Conservation (phyloP, 2,329 filamentous ascomycete genomes). For the Cryoendolithus antarcticus region DNA sequence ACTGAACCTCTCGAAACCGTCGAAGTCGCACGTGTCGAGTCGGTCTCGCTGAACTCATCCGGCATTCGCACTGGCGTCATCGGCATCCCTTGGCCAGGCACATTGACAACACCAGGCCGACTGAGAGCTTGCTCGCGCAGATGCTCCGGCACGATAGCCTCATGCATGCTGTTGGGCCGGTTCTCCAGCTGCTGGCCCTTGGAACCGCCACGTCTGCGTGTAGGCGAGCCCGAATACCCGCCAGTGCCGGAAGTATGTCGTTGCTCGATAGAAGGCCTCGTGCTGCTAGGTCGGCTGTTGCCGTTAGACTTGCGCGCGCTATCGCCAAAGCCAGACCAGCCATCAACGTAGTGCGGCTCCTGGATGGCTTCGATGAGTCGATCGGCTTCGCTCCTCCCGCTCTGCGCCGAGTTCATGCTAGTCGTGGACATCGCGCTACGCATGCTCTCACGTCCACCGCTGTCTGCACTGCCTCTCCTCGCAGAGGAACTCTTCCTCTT, state of each 20-base stretch:
- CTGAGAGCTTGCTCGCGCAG: constrained; percentile 32
- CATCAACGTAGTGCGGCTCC: constrained; percentile 36
- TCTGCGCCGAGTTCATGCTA: constrained; percentile 21
- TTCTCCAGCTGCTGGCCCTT: constrained; percentile 6
- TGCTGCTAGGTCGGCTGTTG: constrained; percentile 6
- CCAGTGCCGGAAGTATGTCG: constrained; percentile 14
- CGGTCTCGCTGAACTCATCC: constrained; percentile 23
- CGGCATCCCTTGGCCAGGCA: constrained; percentile 29
- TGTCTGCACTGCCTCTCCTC: no score
- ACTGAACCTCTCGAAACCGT: no score
- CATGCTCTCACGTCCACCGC: constrained; percentile 38
- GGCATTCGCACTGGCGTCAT: constrained; percentile 36
- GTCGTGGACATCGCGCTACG: constrained; percentile 30
- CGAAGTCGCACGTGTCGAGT: no score
- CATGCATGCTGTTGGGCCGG: constrained; percentile 14
- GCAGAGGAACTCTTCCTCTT: no score
- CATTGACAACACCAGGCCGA: constrained; percentile 25
- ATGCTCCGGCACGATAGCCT: constrained; percentile 10
- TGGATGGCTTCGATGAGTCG: constrained; percentile 61
- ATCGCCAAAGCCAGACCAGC: constrained; percentile 9
- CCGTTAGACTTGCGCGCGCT: not conserved
- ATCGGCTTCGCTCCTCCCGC: constrained; percentile 52
- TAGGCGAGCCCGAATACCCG: constrained; percentile 10
- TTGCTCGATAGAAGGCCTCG: constrained; percentile 15
- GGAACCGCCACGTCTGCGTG: not conserved